A percentile compares a stretch with the other conserved stretches of the same genome.
Conservation (phyloP, 2,329 filamentous ascomycete genomes). For the Diaporthe sp. region DNA sequence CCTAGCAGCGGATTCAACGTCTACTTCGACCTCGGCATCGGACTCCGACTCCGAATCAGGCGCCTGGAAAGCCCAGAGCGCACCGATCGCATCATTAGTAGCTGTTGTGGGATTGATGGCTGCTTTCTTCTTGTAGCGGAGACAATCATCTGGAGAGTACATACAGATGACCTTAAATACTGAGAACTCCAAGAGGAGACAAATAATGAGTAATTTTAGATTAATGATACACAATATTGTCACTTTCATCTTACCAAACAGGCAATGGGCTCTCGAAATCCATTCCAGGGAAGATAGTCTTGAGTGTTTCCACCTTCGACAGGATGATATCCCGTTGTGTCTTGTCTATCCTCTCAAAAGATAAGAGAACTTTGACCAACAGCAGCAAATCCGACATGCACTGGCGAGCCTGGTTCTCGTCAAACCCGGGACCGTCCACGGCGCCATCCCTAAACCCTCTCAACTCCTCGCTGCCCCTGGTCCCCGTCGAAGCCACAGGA, state of each 20-base stretch:
- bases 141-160: background rate
- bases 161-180: background rate
- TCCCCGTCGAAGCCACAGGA: slow-evolving; percentile 55
- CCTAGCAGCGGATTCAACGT: background rate
- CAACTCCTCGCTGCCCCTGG: slow-evolving; percentile 48
- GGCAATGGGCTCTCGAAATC: background rate
- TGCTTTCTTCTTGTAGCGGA: background rate
- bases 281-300: background rate
- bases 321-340: slow-evolving; percentile 53
- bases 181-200: background rate
- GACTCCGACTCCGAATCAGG: background rate
- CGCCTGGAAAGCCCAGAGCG: slow-evolving; percentile 5
- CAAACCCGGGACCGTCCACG: background rate
- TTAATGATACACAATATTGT: background rate
- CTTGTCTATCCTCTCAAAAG: slow-evolving; percentile 60
- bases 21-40: background rate
- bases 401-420: slow-evolving; percentile 40
- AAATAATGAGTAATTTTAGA: slow-evolving; percentile 1
- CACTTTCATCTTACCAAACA: background rate
- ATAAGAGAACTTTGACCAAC: slow-evolving; percentile 62
- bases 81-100: background rate
- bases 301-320: slow-evolving; percentile 8
- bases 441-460: background rate
- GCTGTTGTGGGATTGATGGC: slow-evolving; percentile 2
- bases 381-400: slow-evolving; percentile 67